Conservation (phyloP, 139 green algal species). For the Chlamydomonas schloesseri region DNA sequence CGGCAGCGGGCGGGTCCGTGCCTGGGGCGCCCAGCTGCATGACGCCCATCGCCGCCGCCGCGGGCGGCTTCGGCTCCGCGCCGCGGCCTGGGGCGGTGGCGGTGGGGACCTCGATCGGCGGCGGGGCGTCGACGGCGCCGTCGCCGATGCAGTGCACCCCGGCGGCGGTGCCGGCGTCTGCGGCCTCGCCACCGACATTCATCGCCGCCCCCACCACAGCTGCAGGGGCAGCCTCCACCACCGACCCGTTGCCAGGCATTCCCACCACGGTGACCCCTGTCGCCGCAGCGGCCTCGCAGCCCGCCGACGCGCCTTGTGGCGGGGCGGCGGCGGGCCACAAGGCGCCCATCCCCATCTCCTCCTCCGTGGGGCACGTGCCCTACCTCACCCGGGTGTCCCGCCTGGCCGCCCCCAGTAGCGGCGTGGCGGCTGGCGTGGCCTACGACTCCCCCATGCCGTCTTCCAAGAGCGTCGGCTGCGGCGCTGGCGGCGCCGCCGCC, state of each 20-base stretch:
- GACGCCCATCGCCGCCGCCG: constrained; percentile 6
- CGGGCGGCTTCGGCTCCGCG: neutral
- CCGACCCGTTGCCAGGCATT: neutral
- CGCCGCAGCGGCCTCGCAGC: no score
- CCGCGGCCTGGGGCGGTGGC: neutral
- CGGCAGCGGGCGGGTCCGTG: neutral
- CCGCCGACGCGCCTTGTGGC: no score
- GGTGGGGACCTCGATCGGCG: neutral
- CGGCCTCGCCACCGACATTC: neutral
- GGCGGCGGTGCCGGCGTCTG: neutral
- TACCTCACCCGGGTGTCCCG: neutral
- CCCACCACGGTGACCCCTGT: neutral
- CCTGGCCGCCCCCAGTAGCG: no score
- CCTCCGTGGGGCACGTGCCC: constrained; percentile 12
- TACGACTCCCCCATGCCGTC: neutral
- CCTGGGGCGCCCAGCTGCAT: neutral
- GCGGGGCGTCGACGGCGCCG: neutral
- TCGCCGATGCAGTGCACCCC: constrained; percentile 15
- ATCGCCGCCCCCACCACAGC: neutral
- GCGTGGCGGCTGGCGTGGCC: no score
- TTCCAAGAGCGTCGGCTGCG: neutral
- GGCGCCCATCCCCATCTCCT: neutral
- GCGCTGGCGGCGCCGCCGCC: neutral
- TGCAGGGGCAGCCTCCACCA: neutral
- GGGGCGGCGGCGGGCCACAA: no score